phyloP scores from a whole-genome alignment of 768 basidiomycete species.

The Solioccasus polychromus region DNA sequence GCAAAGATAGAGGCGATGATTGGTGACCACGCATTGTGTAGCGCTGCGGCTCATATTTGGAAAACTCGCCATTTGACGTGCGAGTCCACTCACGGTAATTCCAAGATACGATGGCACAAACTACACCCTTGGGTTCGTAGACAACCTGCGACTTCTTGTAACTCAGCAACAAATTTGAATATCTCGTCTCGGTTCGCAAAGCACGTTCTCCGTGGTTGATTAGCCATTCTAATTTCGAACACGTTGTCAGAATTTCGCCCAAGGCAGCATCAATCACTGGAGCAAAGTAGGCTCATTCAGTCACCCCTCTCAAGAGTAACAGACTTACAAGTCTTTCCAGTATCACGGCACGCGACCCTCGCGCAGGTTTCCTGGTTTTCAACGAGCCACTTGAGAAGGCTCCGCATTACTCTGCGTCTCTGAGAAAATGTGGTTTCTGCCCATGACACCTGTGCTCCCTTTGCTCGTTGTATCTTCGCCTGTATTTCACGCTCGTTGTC shows the following conservation, averaged over 20 bases:
- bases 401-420: constrained; percentile 79
- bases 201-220: constrained; percentile 80
- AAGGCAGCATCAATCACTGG: constrained; percentile 90
- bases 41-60: constrained; percentile 45
- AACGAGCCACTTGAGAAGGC: constrained; percentile 88
- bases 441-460: constrained; percentile 71
- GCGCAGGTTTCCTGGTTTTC: constrained; percentile 87
- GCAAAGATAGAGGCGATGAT: constrained; percentile 89
- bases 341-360: constrained; percentile 86
- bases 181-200: constrained; percentile 70
- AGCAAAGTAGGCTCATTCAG: constrained; percentile 7
- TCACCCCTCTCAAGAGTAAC: not conserved
- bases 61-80: not conserved
- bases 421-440: constrained; percentile 70
- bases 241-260: constrained; percentile 93
- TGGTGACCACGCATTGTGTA: constrained; percentile 94
- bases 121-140: constrained; percentile 91
- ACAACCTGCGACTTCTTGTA: constrained; percentile 79
- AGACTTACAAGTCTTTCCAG: constrained; percentile 86
- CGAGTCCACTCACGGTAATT: constrained; percentile 70
- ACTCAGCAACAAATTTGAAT: constrained; percentile 60
- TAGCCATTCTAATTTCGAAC: constrained; percentile 92
- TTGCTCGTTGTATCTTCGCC: constrained; percentile 65
- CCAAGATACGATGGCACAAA: constrained; percentile 93
- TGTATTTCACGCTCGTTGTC: constrained; percentile 72